Percentiles rank a stretch among this genome's conserved stretches.
phyloP scores from a whole-genome alignment of 2,329 filamentous ascomycete genomes.

The Fusarium sp. region DNA sequence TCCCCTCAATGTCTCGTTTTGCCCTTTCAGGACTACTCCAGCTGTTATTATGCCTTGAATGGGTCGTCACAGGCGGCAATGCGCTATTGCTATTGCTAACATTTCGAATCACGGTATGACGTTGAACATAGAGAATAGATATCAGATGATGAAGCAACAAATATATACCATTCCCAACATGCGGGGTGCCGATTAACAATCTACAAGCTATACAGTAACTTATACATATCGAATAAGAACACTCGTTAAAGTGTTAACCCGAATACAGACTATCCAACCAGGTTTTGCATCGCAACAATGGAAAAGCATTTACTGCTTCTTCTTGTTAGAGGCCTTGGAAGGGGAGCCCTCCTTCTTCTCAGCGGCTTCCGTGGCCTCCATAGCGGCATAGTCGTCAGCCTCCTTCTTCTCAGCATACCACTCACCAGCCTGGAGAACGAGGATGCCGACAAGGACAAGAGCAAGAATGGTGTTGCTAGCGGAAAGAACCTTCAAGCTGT shows the following conservation, averaged over 20 bases:
- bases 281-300: not conserved
- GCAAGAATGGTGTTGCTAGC: slow-evolving; percentile 97
- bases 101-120: not conserved
- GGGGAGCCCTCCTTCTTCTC: slow-evolving; percentile 54
- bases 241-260: not conserved
- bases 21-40: not conserved
- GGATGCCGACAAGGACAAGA: slow-evolving; percentile 88
- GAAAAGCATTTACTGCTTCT: slow-evolving; percentile 50
- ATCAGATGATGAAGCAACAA: not conserved
- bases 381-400: slow-evolving; percentile 77
- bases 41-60: not conserved
- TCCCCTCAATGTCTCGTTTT: no score
- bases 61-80: not conserved
- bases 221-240: slow-evolving; percentile 1
- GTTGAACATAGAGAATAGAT: not conserved
- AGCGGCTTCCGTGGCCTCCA: slow-evolving; percentile 58
- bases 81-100: not conserved
- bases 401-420: slow-evolving; percentile 99
- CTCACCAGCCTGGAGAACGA: slow-evolving; percentile 94
- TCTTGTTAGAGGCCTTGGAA: slow-evolving; percentile 51
- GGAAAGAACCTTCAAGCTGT: slow-evolving; percentile 88
- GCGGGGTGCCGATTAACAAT: not conserved
- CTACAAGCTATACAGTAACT: slow-evolving; percentile 24
- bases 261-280: not conserved
- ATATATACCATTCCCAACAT: slow-evolving; percentile 5